These are phyloP conservation scores for Agaricus bisporus DNA, from an alignment of 768 basidiomycete genomes.

Conservation along the genomic window DNA sequence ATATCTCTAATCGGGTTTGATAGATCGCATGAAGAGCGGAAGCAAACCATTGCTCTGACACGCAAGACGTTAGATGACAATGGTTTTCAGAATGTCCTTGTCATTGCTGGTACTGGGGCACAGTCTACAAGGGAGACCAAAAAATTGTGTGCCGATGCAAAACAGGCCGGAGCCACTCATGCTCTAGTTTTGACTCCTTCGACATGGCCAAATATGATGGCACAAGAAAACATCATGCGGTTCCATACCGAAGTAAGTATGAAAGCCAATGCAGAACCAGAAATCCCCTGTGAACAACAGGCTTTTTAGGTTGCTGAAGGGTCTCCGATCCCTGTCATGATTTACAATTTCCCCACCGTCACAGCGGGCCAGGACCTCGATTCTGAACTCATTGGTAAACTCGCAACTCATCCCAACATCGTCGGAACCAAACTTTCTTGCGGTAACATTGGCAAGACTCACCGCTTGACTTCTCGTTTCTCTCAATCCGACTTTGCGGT, in stretches of 20 bases:
- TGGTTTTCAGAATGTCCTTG: constrained; percentile 58
- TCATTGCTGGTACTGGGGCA: constrained; percentile 83
- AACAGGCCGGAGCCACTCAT: constrained; percentile 77
- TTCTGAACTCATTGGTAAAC: constrained; percentile 63
- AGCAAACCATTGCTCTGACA: constrained; percentile 54
- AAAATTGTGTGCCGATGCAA: constrained; percentile 63
- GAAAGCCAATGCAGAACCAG: background rate
- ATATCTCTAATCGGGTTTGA: background rate
- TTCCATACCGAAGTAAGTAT: constrained; percentile 56
- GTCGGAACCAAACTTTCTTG: constrained; percentile 85
- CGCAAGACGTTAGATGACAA: constrained; percentile 67
- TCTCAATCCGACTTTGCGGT: constrained; percentile 52
- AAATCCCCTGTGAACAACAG: background rate
- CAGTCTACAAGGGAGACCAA: constrained; percentile 74
- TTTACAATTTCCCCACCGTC: constrained; percentile 84
- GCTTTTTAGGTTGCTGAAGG: constrained; percentile 53
- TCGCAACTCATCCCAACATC: constrained; percentile 78
- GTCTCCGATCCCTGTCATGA: constrained; percentile 65
- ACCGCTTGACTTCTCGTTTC: constrained; percentile 61
- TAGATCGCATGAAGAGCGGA: constrained; percentile 64
- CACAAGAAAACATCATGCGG: constrained; percentile 49
- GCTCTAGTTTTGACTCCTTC: constrained; percentile 72
- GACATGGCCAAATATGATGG: constrained; percentile 65
- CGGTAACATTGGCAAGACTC: constrained; percentile 79
- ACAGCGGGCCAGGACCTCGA: constrained; percentile 82